Conservation (phyloP, 768 basidiomycete genomes). For the Psilocybe tampanensis region DNA sequence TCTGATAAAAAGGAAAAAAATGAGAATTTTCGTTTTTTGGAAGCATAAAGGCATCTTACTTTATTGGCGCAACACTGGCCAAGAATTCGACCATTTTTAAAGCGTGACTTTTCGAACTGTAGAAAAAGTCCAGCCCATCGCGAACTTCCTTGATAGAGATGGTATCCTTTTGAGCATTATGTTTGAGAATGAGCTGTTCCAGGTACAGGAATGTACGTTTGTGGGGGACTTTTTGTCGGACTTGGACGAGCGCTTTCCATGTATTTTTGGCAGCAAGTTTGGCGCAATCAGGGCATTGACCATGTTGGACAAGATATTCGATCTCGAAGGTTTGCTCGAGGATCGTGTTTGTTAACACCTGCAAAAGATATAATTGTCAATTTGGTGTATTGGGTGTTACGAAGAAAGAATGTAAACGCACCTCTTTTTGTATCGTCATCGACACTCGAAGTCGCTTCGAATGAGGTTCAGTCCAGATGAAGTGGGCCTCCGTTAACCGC, state of each 20-base stretch:
- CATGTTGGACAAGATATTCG: conserved; percentile 92
- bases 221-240: conserved; percentile 98
- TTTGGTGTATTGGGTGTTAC: neutral
- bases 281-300: conserved; percentile 94
- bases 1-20: conserved; percentile 38
- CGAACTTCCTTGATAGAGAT: conserved; percentile 90
- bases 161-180: conserved; percentile 96
- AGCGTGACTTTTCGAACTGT: conserved; percentile 86
- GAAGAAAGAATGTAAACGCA: conserved; percentile 31
- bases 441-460: conserved; percentile 91
- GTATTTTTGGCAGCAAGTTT: conserved; percentile 97
- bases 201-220: conserved; percentile 98
- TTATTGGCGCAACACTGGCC: conserved; percentile 80
- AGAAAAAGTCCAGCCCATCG: conserved; percentile 98
- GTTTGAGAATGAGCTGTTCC: conserved; percentile 96
- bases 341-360: conserved; percentile 92
- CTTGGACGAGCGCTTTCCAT: conserved; percentile 97
- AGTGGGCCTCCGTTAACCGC: conserved; percentile 95
- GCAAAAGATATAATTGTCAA: neutral
- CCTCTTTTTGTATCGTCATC: conserved; percentile 98
- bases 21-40: neutral
- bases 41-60: conserved; percentile 48
- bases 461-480: conserved; percentile 99
- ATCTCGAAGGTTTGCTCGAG: conserved; percentile 98
- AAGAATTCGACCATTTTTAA: conserved; percentile 98